Evolutionary conservation across 1,284 basidiomycete genomes (phyloP).

Genomic region (Ganoderma resinaceum): DNA sequence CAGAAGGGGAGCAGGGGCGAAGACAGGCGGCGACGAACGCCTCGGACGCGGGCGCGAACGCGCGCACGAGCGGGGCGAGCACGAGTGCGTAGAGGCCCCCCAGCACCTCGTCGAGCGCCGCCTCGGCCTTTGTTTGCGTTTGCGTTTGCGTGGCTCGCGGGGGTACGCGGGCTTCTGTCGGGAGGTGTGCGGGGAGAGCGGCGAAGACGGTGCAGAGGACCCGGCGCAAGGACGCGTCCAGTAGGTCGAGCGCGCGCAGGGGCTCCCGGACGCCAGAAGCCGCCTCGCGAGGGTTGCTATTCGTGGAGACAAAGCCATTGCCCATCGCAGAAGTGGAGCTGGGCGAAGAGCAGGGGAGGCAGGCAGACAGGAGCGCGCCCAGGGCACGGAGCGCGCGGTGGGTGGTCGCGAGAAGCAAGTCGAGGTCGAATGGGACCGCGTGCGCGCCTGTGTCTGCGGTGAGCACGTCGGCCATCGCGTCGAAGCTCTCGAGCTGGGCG

Average conservation of each 20-base stretch:
- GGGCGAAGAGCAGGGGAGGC: not conserved
- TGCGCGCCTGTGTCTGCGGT: slow-evolving; percentile 16
- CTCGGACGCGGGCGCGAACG: slow-evolving; percentile 33
- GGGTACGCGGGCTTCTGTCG: not conserved
- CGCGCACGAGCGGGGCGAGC: slow-evolving; percentile 36
- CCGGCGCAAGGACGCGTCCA: slow-evolving; percentile 20
- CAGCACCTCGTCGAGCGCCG: slow-evolving; percentile 30
- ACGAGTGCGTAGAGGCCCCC: slow-evolving; percentile 30
- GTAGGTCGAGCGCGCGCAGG: slow-evolving; percentile 20
- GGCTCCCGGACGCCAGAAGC: slow-evolving; percentile 8
- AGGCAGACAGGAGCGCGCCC: slow-evolving; percentile 3
- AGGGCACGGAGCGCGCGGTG: slow-evolving; percentile 27
- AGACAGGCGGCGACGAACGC: slow-evolving; percentile 27
- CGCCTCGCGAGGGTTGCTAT: not conserved
- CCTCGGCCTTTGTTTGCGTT: not conserved
- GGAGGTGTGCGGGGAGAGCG: slow-evolving; percentile 4
- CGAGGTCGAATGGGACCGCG: slow-evolving; percentile 23
- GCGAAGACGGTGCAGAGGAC: slow-evolving; percentile 32
- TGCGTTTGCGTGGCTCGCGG: not conserved
- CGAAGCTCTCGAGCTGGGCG: slow-evolving; percentile 30
- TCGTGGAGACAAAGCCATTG: not conserved
- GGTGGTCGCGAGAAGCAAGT: slow-evolving; percentile 24
- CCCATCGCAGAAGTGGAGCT: not conserved
- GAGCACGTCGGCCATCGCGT: slow-evolving; percentile 28
- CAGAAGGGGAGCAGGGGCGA: not conserved